Percentiles rank a stretch among this genome's conserved stretches.
Evolutionary conservation across 768 basidiomycete genomes (phyloP).

Genomic region (Heimioporus sp.): DNA sequence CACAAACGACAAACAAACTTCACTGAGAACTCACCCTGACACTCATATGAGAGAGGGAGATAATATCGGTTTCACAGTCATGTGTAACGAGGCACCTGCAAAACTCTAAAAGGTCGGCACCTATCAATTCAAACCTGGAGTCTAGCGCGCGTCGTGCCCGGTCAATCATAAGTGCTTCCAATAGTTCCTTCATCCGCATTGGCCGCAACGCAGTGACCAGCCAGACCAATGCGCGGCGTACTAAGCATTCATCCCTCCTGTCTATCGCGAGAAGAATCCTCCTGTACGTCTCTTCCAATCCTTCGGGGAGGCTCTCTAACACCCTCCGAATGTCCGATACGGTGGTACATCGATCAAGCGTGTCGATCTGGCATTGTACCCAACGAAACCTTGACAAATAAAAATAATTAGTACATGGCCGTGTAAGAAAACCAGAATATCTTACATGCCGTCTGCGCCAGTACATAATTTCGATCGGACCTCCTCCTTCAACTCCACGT

Average conservation of each 20-base stretch:
- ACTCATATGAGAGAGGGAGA: conserved; percentile 15
- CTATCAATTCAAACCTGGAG: neutral
- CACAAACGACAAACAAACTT: neutral
- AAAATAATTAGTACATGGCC: neutral
- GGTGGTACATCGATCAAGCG: neutral
- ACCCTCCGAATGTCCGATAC: neutral
- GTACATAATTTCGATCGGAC: conserved; percentile 4
- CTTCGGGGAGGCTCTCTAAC: conserved; percentile 10
- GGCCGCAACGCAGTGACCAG: conserved; percentile 9
- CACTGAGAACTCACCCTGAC: conserved; percentile 8
- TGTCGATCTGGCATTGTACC: conserved; percentile 18
- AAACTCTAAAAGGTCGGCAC: neutral
- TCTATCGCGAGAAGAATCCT: conserved; percentile 16
- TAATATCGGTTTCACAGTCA: conserved; percentile 6
- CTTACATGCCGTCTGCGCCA: conserved; percentile 23
- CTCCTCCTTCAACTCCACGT: conserved; percentile 2
- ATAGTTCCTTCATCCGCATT: conserved; percentile 6
- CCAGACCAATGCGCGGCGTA: conserved; percentile 9
- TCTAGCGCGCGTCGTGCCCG: conserved; percentile 1
- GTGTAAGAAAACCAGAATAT: neutral
- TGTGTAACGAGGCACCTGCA: conserved; percentile 9
- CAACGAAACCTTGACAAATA: conserved; percentile 11
- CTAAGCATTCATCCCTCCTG: neutral
- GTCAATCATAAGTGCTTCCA: conserved; percentile 7
- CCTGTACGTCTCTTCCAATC: conserved; percentile 21